Evolutionary conservation across 495 filamentous ascomycete species (phyloP).

Genomic region (Aspergillus indologenus): DNA sequence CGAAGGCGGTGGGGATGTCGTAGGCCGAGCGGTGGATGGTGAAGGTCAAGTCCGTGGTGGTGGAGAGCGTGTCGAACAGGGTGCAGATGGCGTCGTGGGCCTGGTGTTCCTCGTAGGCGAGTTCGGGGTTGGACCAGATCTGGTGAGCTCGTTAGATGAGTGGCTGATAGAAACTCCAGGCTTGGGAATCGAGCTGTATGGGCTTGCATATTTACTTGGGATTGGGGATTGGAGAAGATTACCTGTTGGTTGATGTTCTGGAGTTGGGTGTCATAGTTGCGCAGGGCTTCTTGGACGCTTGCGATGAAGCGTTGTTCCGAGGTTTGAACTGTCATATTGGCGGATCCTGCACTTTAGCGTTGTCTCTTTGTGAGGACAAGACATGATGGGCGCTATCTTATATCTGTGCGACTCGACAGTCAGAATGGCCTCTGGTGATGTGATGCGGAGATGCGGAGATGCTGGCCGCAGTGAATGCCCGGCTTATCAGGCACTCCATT

Average conservation of each 20-base stretch:
- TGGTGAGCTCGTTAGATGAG: slow-evolving; percentile 11
- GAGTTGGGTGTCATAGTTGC: slow-evolving; percentile 33
- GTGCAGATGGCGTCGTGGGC: slow-evolving; percentile 52
- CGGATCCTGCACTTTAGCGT: background rate
- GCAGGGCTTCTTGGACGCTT: slow-evolving; percentile 29
- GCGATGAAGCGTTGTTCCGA: slow-evolving; percentile 28
- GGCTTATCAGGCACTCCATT: background rate
- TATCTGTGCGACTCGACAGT: background rate
- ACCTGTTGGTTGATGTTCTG: slow-evolving; percentile 49
- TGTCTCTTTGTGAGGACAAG: background rate
- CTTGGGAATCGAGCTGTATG: too few species aligned
- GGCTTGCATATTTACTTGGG: too few species aligned
- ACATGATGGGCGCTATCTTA: background rate
- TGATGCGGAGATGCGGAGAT: background rate
- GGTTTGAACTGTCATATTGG: slow-evolving; percentile 27
- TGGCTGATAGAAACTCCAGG: too few species aligned
- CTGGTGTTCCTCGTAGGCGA: slow-evolving; percentile 51
- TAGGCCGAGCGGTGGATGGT: slow-evolving; percentile 45
- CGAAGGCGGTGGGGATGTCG: slow-evolving; percentile 54
- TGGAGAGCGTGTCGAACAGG: slow-evolving; percentile 37
- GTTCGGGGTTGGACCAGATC: slow-evolving; percentile 52
- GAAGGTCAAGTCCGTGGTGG: slow-evolving; percentile 19
- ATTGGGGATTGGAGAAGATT: too few species aligned
- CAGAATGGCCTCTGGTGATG: background rate
- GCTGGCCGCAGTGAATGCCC: background rate